Evolutionary conservation across 2,329 filamentous ascomycete species (phyloP).

Genomic region (Ophiostoma ips): DNA sequence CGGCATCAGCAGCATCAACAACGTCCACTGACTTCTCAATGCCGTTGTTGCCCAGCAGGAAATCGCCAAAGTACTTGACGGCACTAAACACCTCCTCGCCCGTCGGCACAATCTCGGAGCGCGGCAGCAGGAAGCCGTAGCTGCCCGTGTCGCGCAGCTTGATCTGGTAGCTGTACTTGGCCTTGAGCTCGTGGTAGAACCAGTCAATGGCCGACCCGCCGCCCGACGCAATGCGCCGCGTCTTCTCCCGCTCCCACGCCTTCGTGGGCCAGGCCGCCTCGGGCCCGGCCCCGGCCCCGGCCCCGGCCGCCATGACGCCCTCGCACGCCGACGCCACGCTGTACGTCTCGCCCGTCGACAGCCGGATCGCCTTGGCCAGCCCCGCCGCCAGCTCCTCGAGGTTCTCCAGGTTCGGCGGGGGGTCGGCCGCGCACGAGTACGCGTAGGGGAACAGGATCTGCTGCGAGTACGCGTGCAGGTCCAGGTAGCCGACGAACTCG

Average conservation of each 20-base stretch:
- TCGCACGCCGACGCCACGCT: constrained; percentile 76
- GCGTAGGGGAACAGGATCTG: constrained; percentile 88
- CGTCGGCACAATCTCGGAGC: constrained; percentile 74
- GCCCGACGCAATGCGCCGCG: constrained; percentile 51
- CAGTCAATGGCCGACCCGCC: constrained; percentile 86
- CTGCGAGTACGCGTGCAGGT: constrained; percentile 91
- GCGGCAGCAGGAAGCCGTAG: constrained; percentile 84
- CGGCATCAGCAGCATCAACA: no score
- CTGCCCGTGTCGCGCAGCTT: constrained; percentile 87
- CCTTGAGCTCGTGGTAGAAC: constrained; percentile 79
- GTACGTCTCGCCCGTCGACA: constrained; percentile 63
- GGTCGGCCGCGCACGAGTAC: constrained; percentile 62
- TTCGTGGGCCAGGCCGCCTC: no score
- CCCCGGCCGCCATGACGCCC: constrained; percentile 58
- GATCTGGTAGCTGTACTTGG: constrained; percentile 81
- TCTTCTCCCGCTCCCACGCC: no score
- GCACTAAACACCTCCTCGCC: constrained; percentile 79
- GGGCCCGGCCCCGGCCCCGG: constrained; percentile 16
- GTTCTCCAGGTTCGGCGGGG: constrained; percentile 80
- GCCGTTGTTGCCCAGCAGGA: constrained; percentile 56
- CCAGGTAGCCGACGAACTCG: constrained; percentile 71
- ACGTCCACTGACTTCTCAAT: constrained; percentile 37
- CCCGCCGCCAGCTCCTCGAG: constrained; percentile 81
- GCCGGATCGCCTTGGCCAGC: constrained; percentile 74
- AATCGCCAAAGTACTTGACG: constrained; percentile 71